Conservation (phyloP, 164 flowering plant genomes). For the Dillenia turbinata region DNA sequence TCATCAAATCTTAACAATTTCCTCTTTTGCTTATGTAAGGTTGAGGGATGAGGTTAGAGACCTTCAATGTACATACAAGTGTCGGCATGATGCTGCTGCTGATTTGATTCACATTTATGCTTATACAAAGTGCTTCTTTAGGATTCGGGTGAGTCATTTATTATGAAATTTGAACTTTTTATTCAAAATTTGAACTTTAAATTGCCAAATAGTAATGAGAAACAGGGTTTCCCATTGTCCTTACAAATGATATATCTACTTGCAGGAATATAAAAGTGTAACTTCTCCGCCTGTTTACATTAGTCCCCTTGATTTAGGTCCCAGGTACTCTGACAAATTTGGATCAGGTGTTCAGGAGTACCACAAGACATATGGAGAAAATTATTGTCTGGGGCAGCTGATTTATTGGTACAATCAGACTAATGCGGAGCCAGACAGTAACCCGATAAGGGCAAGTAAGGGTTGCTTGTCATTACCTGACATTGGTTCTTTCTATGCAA, state of each 20-base stretch:
- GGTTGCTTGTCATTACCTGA: conserved; percentile 92
- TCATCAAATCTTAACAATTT: background rate
- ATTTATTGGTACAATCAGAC: conserved; percentile 89
- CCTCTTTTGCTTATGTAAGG: conserved; percentile 37
- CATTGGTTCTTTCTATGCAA: conserved; percentile 78
- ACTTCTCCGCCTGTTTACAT: conserved; percentile 94
- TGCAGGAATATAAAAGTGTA: conserved; percentile 77
- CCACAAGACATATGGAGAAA: conserved; percentile 84
- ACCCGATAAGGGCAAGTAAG: conserved; percentile 59
- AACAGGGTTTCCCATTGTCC: conserved; percentile 1
- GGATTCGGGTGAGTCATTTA: conserved; percentile 56
- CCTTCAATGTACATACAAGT: conserved; percentile 82
- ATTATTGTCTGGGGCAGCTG: conserved; percentile 94
- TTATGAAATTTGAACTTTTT: too few relatives aligned
- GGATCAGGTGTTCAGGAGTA: conserved; percentile 72
- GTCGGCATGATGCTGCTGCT: conserved; percentile 98
- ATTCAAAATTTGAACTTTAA: too few relatives aligned
- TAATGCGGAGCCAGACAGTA: conserved; percentile 71
- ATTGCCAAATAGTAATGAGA: background rate
- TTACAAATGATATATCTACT: conserved; percentile 3
- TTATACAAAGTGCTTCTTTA: conserved; percentile 74
- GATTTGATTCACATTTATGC: conserved; percentile 95
- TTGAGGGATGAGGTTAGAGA: conserved; percentile 91
- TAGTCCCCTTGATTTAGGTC: conserved; percentile 91
- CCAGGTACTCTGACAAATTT: conserved; percentile 71